Base-by-base conservation (phyloP, 2,329 filamentous ascomycete species). In the Aspergillus intermedius region DNA sequence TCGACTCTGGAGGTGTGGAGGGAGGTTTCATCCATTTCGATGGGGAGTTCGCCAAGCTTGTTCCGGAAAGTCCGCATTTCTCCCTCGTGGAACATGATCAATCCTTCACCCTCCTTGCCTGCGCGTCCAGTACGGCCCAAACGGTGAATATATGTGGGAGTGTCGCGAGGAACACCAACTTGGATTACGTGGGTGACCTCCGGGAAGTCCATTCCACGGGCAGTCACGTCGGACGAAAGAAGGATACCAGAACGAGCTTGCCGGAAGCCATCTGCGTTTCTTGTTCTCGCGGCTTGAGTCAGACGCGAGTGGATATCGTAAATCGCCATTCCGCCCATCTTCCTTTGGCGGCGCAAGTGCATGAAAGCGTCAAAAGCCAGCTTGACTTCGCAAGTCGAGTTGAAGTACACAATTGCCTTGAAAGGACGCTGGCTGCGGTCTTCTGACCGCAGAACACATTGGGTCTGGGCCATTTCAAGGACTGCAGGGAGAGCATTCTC, bases 341-440 rank as follows among this genome's bases (percentile, higher is more conserved):
- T 55, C 45, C 63, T 60, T 10, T 47, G 47, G 34, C 43, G 61
- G 22, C 62, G 62, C 44, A 82, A 71, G 28, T 74, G 73, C 49
- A 73, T 69, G 46, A 90, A 80, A 19, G 85, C 70, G 13, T 78
- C 73, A 17, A 77, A 72, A 19, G 82, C 81, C 43, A 90, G 74
- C 49, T 83, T 76, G 41, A 90, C 87, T 54, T 86, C 78, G 21
- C 81, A 79, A 1, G 87, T 94, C 19, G 86, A 88, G 60, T 87
- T 87, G 66, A 91, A 86, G 73, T 95, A 98, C 39, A 95, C 75
- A 51, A 98, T 94, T n/a, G 89, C 88, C 77, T 98, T 98, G 80
- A 97, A 96, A 0, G 88, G 87, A 71, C 53, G 68, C 61, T 54
- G 66, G 57, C 58, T 70, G 48, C 52, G 65, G 45, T 70, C 65